These are phyloP conservation scores for Celoporthe dispersa DNA, from an alignment of 2,329 filamentous ascomycete species.

Conservation along the genomic window DNA sequence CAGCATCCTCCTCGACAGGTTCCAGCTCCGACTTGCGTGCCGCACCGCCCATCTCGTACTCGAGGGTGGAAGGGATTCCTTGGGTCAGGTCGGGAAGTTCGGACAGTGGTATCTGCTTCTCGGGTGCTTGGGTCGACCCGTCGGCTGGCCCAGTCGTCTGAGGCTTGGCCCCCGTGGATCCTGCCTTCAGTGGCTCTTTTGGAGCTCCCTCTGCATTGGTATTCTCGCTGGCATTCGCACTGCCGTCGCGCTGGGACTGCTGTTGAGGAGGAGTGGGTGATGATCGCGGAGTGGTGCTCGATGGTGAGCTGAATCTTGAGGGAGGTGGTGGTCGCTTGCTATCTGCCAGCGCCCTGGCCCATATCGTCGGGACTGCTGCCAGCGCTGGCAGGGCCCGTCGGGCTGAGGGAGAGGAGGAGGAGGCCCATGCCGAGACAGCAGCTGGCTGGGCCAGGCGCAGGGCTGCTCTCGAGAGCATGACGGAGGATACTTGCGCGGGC, in stretches of 20 bases:
- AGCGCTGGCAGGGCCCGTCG: slow-evolving; percentile 35
- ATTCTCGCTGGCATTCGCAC: neutral
- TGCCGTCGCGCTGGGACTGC: neutral
- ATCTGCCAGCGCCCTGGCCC: slow-evolving; percentile 50
- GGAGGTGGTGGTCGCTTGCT: slow-evolving; percentile 39
- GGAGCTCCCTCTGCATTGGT: neutral
- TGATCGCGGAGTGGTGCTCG: slow-evolving; percentile 19
- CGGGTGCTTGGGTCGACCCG: slow-evolving; percentile 39
- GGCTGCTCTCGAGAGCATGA: slow-evolving; percentile 46
- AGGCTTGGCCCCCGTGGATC: neutral
- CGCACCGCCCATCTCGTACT: slow-evolving; percentile 68
- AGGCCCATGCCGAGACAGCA: slow-evolving; percentile 37
- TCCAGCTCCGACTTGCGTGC: slow-evolving; percentile 43
- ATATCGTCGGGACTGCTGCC: slow-evolving; percentile 41
- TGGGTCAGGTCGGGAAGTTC: slow-evolving; percentile 90
- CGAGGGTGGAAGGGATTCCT: slow-evolving; percentile 90
- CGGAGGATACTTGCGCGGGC: slow-evolving; percentile 24
- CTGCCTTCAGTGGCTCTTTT: slow-evolving; percentile 20
- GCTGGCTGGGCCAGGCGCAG: slow-evolving; percentile 43
- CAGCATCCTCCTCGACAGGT: slow-evolving; percentile 44
- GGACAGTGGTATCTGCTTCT: slow-evolving; percentile 58
- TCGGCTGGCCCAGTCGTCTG: slow-evolving; percentile 3
- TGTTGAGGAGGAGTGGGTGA: slow-evolving; percentile 17
- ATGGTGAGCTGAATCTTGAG: slow-evolving; percentile 33
- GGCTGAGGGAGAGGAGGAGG: slow-evolving; percentile 34